Conservation (phyloP, 2,329 filamentous ascomycete species). For the Alternaria longipes region DNA sequence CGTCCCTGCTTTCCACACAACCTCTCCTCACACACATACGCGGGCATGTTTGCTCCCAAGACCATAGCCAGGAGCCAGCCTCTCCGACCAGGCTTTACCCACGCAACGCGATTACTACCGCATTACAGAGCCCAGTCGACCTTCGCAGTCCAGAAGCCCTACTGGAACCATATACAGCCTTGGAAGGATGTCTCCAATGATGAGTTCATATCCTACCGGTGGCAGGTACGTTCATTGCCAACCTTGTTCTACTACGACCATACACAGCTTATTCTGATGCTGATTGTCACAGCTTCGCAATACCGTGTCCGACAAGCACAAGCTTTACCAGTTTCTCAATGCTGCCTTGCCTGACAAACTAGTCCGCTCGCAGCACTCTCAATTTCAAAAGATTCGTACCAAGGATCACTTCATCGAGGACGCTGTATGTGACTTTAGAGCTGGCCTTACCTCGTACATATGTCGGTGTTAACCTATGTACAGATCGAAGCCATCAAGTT, state of each 20-base stretch:
- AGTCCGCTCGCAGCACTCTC: slow-evolving; percentile 46
- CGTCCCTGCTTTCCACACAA: not conserved
- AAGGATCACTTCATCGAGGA: slow-evolving; percentile 65
- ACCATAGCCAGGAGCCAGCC: slow-evolving; percentile 4
- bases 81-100: not conserved
- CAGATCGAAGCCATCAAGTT: slow-evolving; percentile 58
- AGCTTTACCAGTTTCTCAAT: slow-evolving; percentile 61
- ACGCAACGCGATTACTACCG: not conserved
- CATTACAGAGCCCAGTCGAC: slow-evolving; percentile 24
- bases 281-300: slow-evolving; percentile 56
- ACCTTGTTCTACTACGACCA: not conserved
- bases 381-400: slow-evolving; percentile 53
- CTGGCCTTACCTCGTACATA: too few relatives aligned
- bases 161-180: slow-evolving; percentile 62
- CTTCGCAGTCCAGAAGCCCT: slow-evolving; percentile 38
- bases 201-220: slow-evolving; percentile 64
- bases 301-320: slow-evolving; percentile 59
- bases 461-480: not conserved
- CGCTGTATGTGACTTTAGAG: slow-evolving; percentile 41
- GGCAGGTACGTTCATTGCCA: slow-evolving; percentile 59
- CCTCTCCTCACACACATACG: not conserved
- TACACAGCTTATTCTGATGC: not conserved
- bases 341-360: slow-evolving; percentile 61
- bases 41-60: slow-evolving; percentile 13
- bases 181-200: slow-evolving; percentile 61